Percentiles rank a stretch among this genome's conserved stretches.
phyloP scores from a whole-genome alignment of 2,329 filamentous ascomycete genomes.

The Nemania sp. region DNA sequence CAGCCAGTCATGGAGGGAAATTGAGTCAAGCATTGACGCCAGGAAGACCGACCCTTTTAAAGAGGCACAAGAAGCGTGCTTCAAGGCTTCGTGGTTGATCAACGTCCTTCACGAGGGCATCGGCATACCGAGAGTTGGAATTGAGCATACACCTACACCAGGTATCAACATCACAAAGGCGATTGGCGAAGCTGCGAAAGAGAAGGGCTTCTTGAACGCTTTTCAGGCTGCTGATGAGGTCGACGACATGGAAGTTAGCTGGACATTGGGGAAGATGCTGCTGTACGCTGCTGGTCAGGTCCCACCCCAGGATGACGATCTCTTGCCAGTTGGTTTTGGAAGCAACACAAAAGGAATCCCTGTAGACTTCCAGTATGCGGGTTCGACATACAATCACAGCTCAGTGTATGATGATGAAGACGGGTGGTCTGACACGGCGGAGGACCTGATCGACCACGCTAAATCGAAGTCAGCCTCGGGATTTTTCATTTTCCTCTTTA shows the following conservation, averaged over 20 bases:
- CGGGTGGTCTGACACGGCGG: conserved; percentile 56
- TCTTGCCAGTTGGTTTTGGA: conserved; percentile 86
- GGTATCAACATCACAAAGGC: conserved; percentile 73
- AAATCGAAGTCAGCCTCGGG: conserved; percentile 71
- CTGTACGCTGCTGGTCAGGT: conserved; percentile 92
- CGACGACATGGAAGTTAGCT: conserved; percentile 87
- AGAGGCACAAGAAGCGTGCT: conserved; percentile 85
- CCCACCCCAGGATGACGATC: conserved; percentile 60
- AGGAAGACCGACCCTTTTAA: conserved; percentile 77
- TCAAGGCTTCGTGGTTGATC: conserved; percentile 98
- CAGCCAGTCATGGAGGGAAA: conserved; percentile 76
- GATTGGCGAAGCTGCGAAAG: conserved; percentile 67
- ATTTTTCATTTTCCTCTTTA: conserved; percentile 74
- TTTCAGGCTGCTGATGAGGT: conserved; percentile 96
- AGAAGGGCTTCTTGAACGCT: conserved; percentile 76
- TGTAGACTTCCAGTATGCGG: conserved; percentile 81
- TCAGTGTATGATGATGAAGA: conserved; percentile 48
- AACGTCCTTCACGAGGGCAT: conserved; percentile 96
- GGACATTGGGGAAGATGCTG: conserved; percentile 96
- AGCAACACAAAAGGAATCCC: conserved; percentile 74
- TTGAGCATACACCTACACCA: conserved; percentile 63
- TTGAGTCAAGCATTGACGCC: conserved; percentile 66
- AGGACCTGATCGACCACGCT: conserved; percentile 66
- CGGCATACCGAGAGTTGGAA: conserved; percentile 81
- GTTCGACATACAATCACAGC: conserved; percentile 53